phyloP scores from a whole-genome alignment of 129 eudicot genomes.

The Artemisia annua region DNA sequence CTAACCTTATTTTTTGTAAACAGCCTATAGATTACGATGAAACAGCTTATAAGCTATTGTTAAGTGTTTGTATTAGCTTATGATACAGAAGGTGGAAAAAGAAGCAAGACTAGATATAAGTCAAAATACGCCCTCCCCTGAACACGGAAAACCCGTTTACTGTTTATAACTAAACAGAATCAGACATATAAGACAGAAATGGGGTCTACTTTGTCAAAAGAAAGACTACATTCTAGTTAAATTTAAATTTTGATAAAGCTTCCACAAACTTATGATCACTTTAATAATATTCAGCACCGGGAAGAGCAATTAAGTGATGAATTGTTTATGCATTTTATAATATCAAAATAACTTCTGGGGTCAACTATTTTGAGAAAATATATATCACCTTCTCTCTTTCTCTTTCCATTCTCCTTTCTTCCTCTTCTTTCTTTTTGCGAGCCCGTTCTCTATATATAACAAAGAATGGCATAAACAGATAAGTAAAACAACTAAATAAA shows the following conservation, averaged over 20 bases:
- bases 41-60: too few species aligned
- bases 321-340: background rate
- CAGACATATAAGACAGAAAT: background rate
- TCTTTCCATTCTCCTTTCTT: conserved; percentile 90
- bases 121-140: too few species aligned
- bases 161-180: background rate
- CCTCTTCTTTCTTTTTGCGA: conserved; percentile 90
- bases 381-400: conserved; percentile 85
- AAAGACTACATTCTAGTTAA: background rate
- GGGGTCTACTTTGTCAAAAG: background rate
- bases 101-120: too few species aligned
- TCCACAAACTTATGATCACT: background rate
- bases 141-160: too few species aligned
- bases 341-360: conserved; percentile 6
- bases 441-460: conserved; percentile 62
- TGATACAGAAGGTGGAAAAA: too few species aligned
- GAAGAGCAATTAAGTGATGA: background rate
- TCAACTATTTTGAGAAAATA: background rate
- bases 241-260: too few species aligned
- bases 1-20: too few species aligned
- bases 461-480: background rate
- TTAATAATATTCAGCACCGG: background rate
- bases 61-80: too few species aligned
- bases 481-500: background rate
- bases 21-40: too few species aligned